Evolutionary conservation across 306 rosid species (phyloP).

Genomic region (Cicer cuneatum): DNA sequence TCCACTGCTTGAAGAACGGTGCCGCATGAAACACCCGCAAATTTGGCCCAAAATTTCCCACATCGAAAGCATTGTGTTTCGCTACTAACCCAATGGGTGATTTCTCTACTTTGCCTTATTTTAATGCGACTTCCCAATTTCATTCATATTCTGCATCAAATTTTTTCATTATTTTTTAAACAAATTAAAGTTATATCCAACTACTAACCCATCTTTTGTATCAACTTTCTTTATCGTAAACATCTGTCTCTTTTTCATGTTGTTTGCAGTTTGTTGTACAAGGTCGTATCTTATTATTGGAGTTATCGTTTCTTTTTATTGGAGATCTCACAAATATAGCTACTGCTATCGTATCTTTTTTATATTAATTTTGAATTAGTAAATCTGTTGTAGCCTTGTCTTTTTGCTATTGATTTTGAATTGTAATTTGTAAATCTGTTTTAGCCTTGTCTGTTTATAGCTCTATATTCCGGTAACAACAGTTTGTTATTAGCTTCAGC

Average conservation of each 20-base stretch:
- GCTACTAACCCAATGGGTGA: background rate
- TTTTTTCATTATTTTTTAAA: background rate
- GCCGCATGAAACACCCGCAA: background rate
- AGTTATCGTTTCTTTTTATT: background rate
- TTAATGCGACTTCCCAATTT: background rate
- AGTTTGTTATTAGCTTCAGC: background rate
- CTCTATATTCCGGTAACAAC: background rate
- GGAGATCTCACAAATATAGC: background rate
- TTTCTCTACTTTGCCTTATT: background rate
- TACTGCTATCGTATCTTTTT: background rate
- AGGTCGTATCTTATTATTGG: background rate
- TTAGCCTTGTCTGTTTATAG: background rate
- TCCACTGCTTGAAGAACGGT: background rate
- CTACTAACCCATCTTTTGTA: background rate
- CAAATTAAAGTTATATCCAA: background rate
- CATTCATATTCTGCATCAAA: background rate
- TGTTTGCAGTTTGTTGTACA: background rate
- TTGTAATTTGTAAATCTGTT: background rate
- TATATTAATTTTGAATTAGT: background rate
- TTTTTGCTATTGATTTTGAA: background rate
- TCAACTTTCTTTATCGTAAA: too few relatives aligned
- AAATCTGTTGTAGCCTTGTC: background rate
- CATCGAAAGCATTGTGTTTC: background rate
- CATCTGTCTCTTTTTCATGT: background rate
- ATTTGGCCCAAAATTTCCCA: constrained; percentile 18